Evolutionary conservation across 2,329 filamentous ascomycete genomes (phyloP), one percentile per base, ranked within the genome.

Genomic region (Cadophora malorum): DNA sequence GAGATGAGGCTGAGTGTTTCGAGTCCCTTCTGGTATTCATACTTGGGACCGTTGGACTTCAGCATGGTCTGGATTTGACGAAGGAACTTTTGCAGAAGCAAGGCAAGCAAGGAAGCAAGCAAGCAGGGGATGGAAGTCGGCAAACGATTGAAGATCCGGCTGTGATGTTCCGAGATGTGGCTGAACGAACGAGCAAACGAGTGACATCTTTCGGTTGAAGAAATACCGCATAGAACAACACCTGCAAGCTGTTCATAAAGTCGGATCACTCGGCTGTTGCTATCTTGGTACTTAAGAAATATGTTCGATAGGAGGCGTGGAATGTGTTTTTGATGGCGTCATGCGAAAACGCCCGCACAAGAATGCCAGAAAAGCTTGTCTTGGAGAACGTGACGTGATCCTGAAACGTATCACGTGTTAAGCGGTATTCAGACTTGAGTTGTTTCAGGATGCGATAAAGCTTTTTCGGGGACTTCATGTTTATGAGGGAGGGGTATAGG

Each of bases 281-380:
- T 14, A 19, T 45, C 41, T 45, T 45, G 12, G 41, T 38, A 38
- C 28, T 5, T 2, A 16, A 45, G 16, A 19, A 45, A 45, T 45
- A 5, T 45, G 41, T 45, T 45, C 16, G 41, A 19, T 16, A 45
- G 14, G 41, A 16, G 16, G 41, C 16, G 12, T 19, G 41, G n/a
- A 49, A 49, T 49, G 45, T 49, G n/a, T 5, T 45, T 45, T 45
- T 45, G n/a, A 21, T 49, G 45, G 45, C 45, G 45, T 49, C 45
- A 49, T 21, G 19, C 45, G 41, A 45, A 19, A 49, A 28, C 28
- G 28, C 28, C 28, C 28, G 28, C 28, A 5, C 28, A 28, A 45
- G 45, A 49, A 49, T 49, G 45, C 45, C 45, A 49, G 19, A 49
- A 45, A 49, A 49, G 45, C 45, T 49, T 49, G n/a, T 49, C 45